These are phyloP conservation scores for Eucalyptus erythrocorys DNA, from an alignment of 345 rosid genomes.

Conservation along the genomic window DNA sequence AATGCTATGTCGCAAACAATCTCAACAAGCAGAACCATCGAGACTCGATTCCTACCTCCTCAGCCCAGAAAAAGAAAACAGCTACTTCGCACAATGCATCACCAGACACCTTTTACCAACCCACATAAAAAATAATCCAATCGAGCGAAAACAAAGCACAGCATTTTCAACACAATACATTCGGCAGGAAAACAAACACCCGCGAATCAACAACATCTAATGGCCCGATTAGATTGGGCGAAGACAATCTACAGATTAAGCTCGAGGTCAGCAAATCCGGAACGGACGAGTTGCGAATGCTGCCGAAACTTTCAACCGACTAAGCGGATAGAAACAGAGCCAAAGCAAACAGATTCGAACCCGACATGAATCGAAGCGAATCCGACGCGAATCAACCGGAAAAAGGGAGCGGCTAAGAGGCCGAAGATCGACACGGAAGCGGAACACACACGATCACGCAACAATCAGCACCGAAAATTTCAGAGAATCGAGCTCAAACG, in stretches of 20 bases:
- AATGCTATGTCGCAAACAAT: not conserved
- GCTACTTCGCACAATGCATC: not conserved
- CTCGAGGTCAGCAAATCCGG: accelerated
- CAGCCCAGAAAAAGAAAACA: not conserved
- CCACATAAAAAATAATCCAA: not conserved
- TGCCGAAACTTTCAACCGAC: not conserved
- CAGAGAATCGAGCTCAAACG: not conserved
- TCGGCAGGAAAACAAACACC: not conserved
- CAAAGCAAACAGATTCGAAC: not conserved
- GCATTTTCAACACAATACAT: not conserved
- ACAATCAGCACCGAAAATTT: not conserved
- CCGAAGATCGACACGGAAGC: not conserved
- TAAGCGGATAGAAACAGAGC: not conserved
- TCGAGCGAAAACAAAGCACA: not conserved
- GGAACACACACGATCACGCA: not conserved
- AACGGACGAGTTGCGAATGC: not conserved
- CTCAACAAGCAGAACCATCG: not conserved
- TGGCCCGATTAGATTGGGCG: not conserved
- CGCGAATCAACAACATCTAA: not conserved
- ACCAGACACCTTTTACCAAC: not conserved
- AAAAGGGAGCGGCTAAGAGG: not conserved
- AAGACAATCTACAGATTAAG: accelerated
- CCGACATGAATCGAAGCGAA: not conserved
- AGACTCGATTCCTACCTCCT: not conserved
- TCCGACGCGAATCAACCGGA: not conserved